phyloP scores from a whole-genome alignment of 164 flowering plant genomes.

The Macadamia integrifolia region DNA sequence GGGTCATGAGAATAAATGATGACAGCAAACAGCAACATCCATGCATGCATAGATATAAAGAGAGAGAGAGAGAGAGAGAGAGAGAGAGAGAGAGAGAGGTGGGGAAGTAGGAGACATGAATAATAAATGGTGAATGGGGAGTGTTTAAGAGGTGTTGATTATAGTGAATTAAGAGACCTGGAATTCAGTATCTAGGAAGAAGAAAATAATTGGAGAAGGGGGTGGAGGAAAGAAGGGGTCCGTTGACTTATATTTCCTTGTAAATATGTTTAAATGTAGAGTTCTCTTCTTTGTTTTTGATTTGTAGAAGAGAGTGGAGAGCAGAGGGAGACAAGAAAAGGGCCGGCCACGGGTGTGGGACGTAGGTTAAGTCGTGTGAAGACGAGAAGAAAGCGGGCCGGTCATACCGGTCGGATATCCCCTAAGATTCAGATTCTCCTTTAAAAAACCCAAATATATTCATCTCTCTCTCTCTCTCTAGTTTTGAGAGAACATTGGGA shows the following conservation, averaged over 20 bases:
- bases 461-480: too few species aligned
- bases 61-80: not conserved
- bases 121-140: constrained; percentile 15
- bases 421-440: constrained; percentile 8
- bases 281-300: not conserved
- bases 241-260: constrained; percentile 16
- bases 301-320: constrained; percentile 1
- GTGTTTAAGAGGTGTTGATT: not conserved
- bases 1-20: too few species aligned
- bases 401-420: constrained; percentile 12
- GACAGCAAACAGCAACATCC: too few species aligned
- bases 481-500: too few species aligned
- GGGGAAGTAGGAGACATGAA: constrained; percentile 5
- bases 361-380: constrained; percentile 9
- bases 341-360: not conserved
- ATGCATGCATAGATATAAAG: too few species aligned
- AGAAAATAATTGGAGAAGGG: not conserved
- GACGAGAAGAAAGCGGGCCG: constrained; percentile 30
- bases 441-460: too few species aligned
- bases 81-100: not conserved
- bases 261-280: not conserved
- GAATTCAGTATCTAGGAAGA: constrained; percentile 13
- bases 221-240: constrained; percentile 3
- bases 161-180: not conserved
- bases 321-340: not conserved